Evolutionary conservation across 1,139 yeast species (phyloP).

Genomic region (Diutina mesorugosa): DNA sequence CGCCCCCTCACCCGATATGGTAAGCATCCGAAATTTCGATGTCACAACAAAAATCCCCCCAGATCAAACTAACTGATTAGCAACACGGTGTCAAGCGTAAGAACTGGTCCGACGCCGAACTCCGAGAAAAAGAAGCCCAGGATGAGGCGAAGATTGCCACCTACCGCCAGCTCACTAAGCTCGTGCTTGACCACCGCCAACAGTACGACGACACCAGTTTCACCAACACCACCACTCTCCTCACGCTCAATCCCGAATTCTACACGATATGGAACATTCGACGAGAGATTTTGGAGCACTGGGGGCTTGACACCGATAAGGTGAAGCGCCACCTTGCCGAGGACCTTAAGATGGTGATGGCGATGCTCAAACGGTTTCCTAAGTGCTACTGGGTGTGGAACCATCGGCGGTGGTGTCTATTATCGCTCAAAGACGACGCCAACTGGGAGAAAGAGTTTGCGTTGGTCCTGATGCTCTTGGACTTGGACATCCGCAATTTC

Average conservation of each 20-base stretch:
- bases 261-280: conserved; percentile 88
- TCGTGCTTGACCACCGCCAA: conserved; percentile 26
- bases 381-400: conserved; percentile 97
- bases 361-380: conserved; percentile 53
- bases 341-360: conserved; percentile 53
- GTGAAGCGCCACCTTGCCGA: conserved; percentile 28
- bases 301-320: conserved; percentile 6
- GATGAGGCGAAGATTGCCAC: conserved; percentile 41
- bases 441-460: conserved; percentile 61
- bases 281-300: conserved; percentile 45
- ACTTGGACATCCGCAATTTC: conserved; percentile 68
- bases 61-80: conserved; percentile 5
- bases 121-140: conserved; percentile 35
- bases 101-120: conserved; percentile 44
- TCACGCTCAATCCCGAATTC: conserved; percentile 69
- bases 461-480: conserved; percentile 56
- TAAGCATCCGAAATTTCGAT: not conserved
- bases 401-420: conserved; percentile 77
- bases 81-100: conserved; percentile 67
- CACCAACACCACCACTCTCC: conserved; percentile 33
- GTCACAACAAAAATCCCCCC: too few species aligned
- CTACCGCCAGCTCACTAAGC: conserved; percentile 35
- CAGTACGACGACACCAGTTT: conserved; percentile 26
- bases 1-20: not conserved
- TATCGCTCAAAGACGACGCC: conserved; percentile 28